phyloP scores from a whole-genome alignment of 352 stramenopile genomes.

The Phytophthora fragariae region DNA sequence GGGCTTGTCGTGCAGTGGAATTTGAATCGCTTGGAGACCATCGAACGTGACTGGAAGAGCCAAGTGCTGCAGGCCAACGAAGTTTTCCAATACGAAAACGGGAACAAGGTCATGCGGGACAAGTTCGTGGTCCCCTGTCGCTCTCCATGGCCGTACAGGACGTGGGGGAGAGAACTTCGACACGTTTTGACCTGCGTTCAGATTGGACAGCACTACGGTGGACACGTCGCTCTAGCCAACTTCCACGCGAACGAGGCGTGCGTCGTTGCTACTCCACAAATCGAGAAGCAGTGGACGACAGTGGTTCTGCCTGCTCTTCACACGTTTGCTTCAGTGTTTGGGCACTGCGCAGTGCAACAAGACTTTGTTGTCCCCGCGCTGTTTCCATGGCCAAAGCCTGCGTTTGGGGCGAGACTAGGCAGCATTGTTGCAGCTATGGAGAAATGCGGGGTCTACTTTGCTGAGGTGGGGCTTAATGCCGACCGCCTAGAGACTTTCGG shows the following conservation, averaged over 20 bases:
- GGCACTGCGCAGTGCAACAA: slow-evolving; percentile 31
- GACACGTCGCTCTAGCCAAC: slow-evolving; percentile 28
- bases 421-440: slow-evolving; percentile 27
- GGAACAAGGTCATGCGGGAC: slow-evolving; percentile 30
- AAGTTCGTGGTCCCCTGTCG: slow-evolving; percentile 39
- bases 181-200: slow-evolving; percentile 32
- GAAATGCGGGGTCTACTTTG: slow-evolving; percentile 27
- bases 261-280: slow-evolving; percentile 6
- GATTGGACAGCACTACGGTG: slow-evolving; percentile 31
- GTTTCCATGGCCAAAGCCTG: slow-evolving; percentile 33
- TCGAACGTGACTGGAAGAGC: slow-evolving; percentile 34
- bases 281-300: slow-evolving; percentile 23
- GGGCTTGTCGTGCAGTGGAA: slow-evolving; percentile 39
- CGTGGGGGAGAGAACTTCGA: slow-evolving; percentile 31
- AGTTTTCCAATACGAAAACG: slow-evolving; percentile 37
- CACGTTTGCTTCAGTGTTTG: slow-evolving; percentile 32
- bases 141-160: slow-evolving; percentile 34
- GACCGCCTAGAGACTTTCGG: slow-evolving; percentile 40
- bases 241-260: slow-evolving; percentile 15
- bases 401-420: slow-evolving; percentile 19
- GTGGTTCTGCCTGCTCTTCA: slow-evolving; percentile 36
- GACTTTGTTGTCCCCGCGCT: slow-evolving; percentile 29
- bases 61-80: slow-evolving; percentile 34
- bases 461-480: slow-evolving; percentile 35
- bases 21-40: slow-evolving; percentile 23